Percentiles rank a stretch among this genome's conserved stretches.
These are phyloP conservation scores for Ceratocystis lukuohia DNA, from an alignment of 2,329 filamentous ascomycete genomes.

Conservation along the genomic window DNA sequence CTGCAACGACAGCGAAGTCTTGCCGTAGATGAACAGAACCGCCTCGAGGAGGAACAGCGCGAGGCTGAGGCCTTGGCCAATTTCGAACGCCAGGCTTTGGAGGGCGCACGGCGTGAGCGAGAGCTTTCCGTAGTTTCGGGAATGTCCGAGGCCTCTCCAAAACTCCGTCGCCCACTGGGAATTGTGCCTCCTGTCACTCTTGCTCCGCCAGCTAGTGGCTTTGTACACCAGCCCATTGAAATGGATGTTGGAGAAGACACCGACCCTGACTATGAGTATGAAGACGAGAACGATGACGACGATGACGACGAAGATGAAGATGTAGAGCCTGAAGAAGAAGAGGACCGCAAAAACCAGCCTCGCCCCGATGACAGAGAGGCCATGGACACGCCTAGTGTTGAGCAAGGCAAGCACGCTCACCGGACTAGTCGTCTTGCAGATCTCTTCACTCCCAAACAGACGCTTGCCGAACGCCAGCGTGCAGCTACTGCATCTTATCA, in stretches of 20 bases:
- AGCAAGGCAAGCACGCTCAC: not conserved
- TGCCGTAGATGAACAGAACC: conserved; percentile 7
- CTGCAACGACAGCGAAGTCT: conserved; percentile 7
- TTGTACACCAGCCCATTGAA: conserved; percentile 18
- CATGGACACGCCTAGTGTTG: not conserved
- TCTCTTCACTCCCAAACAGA: conserved; percentile 13
- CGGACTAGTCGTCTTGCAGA: conserved; percentile 9
- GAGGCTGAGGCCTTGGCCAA: conserved; percentile 13
- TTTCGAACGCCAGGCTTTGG: conserved; percentile 16
- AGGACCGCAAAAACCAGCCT: not conserved
- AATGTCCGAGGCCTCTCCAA: not conserved
- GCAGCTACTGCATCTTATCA: conserved; percentile 15
- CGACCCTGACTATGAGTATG: conserved; percentile 14
- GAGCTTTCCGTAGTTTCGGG: conserved; percentile 8
- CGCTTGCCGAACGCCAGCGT: conserved; percentile 7
- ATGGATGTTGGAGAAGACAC: conserved; percentile 12
- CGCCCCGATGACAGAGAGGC: not conserved
- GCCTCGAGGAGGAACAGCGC: not conserved
- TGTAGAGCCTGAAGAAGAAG: conserved; percentile 6
- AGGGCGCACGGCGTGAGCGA: conserved; percentile 20
- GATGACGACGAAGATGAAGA: conserved; percentile 3
- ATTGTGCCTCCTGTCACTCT: conserved; percentile 16
- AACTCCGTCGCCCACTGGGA: conserved; percentile 1
- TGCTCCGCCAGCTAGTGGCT: conserved; percentile 11
- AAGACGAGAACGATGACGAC: conserved; percentile 6